Percentiles rank a stretch among this genome's conserved stretches.
These are phyloP conservation scores for Brassica carinata DNA, from an alignment of 345 rosid species.

Conservation along the genomic window DNA sequence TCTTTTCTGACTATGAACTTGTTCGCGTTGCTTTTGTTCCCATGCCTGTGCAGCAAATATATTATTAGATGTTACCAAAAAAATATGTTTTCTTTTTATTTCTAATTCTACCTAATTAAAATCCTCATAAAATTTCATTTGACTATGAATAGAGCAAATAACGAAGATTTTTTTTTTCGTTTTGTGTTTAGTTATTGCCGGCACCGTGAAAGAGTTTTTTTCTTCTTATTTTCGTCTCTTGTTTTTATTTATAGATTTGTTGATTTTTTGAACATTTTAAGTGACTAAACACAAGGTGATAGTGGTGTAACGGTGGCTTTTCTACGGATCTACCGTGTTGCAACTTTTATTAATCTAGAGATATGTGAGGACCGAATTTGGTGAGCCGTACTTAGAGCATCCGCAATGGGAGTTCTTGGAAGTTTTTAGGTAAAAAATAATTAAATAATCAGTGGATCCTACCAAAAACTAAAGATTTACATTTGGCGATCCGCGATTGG, in stretches of 20 bases:
- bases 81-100: background rate
- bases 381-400: no score
- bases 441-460: no score
- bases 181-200: no score
- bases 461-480: no score
- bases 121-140: no score
- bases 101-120: background rate
- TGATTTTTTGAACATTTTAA: no score
- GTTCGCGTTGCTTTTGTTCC: slow-evolving; percentile 2
- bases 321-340: background rate
- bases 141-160: no score
- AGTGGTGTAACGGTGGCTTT: background rate
- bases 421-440: no score
- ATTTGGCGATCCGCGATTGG: no score
- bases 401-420: no score
- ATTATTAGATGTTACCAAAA: background rate
- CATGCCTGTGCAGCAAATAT: slow-evolving; percentile 8
- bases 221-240: background rate
- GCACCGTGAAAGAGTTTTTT: background rate
- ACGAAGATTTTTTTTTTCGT: no score
- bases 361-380: background rate
- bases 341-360: background rate
- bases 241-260: no score
- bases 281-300: background rate
- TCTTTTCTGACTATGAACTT: background rate